Percentiles rank a stretch among this genome's conserved stretches.
phyloP scores from a whole-genome alignment of 257 asterid genomes.

The Agastache rugosa region DNA sequence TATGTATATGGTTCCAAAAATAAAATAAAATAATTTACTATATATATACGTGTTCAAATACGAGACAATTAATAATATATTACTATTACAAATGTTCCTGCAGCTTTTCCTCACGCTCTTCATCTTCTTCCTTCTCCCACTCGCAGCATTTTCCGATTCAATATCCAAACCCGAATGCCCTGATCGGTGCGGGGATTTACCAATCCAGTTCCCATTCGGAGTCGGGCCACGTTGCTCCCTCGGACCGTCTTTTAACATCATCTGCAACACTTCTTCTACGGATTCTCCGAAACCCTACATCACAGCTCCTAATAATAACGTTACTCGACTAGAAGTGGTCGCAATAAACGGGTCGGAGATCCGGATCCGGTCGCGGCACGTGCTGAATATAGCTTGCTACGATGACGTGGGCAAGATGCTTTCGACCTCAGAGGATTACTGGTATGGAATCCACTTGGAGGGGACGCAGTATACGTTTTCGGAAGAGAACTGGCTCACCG shows the following conservation, averaged over 20 bases:
- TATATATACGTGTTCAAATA: no score
- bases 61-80: no score
- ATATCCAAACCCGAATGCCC: not conserved
- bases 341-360: not conserved
- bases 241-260: not conserved
- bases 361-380: not conserved
- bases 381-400: not conserved
- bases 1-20: no score
- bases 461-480: not conserved
- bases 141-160: not conserved
- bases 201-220: not conserved
- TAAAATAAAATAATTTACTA: no score
- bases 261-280: not conserved
- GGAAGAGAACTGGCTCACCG: not conserved
- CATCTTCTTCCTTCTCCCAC: not conserved
- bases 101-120: no score
- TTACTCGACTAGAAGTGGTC: no score
- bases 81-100: no score
- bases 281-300: not conserved
- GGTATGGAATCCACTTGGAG: not conserved
- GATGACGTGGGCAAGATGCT: not conserved
- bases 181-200: conserved; percentile 1
- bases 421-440: no score
- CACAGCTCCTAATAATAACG: no score
- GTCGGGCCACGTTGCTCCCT: not conserved